Evolutionary conservation across 345 rosid species (phyloP), one percentile per base, ranked within the genome.

Genomic region (Eucalyptus erythrocorys): DNA sequence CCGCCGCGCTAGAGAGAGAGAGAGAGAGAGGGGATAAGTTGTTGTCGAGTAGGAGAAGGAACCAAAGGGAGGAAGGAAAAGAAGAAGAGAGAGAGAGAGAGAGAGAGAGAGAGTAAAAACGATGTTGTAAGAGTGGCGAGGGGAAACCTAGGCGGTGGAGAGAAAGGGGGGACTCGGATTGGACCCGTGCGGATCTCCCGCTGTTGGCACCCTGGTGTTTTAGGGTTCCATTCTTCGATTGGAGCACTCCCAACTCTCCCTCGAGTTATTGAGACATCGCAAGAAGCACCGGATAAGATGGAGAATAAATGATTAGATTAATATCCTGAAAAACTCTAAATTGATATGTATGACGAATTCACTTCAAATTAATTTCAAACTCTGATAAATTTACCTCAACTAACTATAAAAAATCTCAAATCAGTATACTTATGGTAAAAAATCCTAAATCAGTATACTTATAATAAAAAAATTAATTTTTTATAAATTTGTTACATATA

Each of bases 381-480:
- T 3, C 1, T 11, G 3, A 3, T 0, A 49, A 49, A 49, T 50
- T 50, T 50, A 50, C 3, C 7, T 0, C 1, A 0, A 16, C 1
- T 0, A 2, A 17, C 0, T 0, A 3, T 50, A 17, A 17, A 50
- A 51, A 51, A 51, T 3, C 3, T 0, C 0, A 51, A 51, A 51
- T 51, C 9, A 0, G 1, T 50, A 50, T 3, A 51, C 0, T 51
- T 51, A 0, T 1, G 4, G 19, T 0, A 51, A 51, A 51, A 50
- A 50, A 50, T 3, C 55, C 0, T 6, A 50, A 50, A 50, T 0
- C 0, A 1, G 1, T 50, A 50, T 0, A 6, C 17, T 49, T 50
- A 8, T 50, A 1, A 50, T 50, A 6, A 50, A 50, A 50, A 50
- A 50, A 17, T 17, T 3, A 50, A 0, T 3, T 50, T 50, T 3